phyloP scores from a whole-genome alignment of 1,284 basidiomycete genomes.

The Wallemia mellicola region DNA sequence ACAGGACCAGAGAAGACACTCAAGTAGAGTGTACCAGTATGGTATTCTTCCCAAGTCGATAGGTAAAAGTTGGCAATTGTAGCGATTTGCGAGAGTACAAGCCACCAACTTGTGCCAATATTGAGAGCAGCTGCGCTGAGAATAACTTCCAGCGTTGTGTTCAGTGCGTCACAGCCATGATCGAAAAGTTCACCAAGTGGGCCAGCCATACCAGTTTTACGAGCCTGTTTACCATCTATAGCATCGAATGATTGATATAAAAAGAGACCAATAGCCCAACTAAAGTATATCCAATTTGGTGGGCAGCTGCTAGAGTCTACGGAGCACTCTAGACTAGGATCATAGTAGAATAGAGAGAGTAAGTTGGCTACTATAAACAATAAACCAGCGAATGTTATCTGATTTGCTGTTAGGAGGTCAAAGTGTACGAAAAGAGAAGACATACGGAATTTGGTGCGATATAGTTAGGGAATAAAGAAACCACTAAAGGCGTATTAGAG shows the following conservation, averaged over 20 bases:
- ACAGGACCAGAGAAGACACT: constrained; percentile 89
- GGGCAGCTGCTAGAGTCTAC: constrained; percentile 33
- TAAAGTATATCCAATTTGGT: constrained; percentile 59
- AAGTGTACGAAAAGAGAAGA: too few relatives aligned
- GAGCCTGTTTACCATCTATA: constrained; percentile 55
- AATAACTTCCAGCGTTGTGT: constrained; percentile 76
- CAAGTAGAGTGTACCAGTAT: constrained; percentile 67
- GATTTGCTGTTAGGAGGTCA: too few relatives aligned
- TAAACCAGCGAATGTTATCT: constrained; percentile 63
- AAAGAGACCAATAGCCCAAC: constrained; percentile 73
- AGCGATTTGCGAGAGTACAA: constrained; percentile 53
- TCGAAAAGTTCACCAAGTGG: constrained; percentile 92
- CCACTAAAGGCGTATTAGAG: constrained; percentile 18
- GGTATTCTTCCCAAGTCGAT: constrained; percentile 81
- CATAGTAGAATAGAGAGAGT: constrained; percentile 45
- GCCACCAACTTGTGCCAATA: constrained; percentile 83
- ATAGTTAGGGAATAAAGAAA: constrained; percentile 56
- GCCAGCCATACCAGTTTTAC: constrained; percentile 79
- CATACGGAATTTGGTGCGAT: constrained; percentile 74
- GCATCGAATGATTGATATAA: constrained; percentile 38
- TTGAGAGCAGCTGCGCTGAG: constrained; percentile 60
- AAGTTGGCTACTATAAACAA: constrained; percentile 60
- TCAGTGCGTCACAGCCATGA: constrained; percentile 77
- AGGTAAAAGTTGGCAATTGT: constrained; percentile 83
- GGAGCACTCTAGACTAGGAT: constrained; percentile 39